These are phyloP conservation scores for Teratosphaeriaceae sp. DNA, from an alignment of 2,329 filamentous ascomycete genomes.

Conservation along the genomic window DNA sequence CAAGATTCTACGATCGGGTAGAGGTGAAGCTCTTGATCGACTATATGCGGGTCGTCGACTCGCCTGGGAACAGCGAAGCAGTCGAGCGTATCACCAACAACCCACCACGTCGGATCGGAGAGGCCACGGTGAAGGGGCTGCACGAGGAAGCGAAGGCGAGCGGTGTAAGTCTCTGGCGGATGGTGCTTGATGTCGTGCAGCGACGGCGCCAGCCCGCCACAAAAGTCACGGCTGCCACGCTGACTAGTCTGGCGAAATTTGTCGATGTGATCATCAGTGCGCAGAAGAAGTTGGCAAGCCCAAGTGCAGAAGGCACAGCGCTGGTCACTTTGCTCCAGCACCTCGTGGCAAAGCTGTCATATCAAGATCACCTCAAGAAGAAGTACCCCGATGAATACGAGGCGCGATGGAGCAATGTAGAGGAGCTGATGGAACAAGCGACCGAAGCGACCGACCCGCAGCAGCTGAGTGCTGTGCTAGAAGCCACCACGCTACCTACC, in stretches of 20 bases:
- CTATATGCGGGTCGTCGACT: slow-evolving; percentile 78
- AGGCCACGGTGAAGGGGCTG: slow-evolving; percentile 66
- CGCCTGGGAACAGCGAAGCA: slow-evolving; percentile 82
- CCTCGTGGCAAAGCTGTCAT: slow-evolving; percentile 59
- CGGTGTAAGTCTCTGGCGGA: slow-evolving; percentile 65
- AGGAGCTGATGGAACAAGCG: slow-evolving; percentile 78
- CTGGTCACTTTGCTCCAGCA: slow-evolving; percentile 48
- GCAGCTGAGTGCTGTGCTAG: slow-evolving; percentile 18
- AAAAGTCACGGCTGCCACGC: slow-evolving; percentile 49
- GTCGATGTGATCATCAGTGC: slow-evolving; percentile 54
- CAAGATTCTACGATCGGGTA: slow-evolving; percentile 82
- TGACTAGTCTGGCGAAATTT: slow-evolving; percentile 52
- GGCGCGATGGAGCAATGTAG: slow-evolving; percentile 77
- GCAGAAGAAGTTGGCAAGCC: slow-evolving; percentile 47
- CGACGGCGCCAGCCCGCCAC: slow-evolving; percentile 46
- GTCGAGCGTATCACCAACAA: slow-evolving; percentile 78
- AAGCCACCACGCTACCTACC: slow-evolving; percentile 52
- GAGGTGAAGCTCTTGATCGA: slow-evolving; percentile 85
- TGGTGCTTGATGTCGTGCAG: slow-evolving; percentile 56
- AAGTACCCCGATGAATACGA: slow-evolving; percentile 70
- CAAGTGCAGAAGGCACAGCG: slow-evolving; percentile 30
- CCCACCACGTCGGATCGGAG: slow-evolving; percentile 74
- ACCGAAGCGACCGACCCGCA: slow-evolving; percentile 54
- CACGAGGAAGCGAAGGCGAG: slow-evolving; percentile 68
- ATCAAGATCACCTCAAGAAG: slow-evolving; percentile 66